Evolutionary conservation across 2,329 filamentous ascomycete species (phyloP).

Genomic region (Colletotrichum paranaense): DNA sequence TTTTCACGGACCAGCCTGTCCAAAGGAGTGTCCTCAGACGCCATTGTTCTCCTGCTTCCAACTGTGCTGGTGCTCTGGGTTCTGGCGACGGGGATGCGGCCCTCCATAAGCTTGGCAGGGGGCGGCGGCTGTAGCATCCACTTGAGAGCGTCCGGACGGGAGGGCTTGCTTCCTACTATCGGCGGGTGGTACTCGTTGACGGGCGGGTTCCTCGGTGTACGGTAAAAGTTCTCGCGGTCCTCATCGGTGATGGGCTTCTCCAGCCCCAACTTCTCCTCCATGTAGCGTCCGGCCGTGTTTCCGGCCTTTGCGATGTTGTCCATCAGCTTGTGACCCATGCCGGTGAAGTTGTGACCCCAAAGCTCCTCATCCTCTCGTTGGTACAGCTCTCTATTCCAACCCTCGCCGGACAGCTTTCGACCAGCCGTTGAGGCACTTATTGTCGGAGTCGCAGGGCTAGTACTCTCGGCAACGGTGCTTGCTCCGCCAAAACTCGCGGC

Average conservation of each 20-base stretch:
- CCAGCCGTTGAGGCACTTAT: slow-evolving; percentile 62
- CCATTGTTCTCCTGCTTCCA: slow-evolving; percentile 57
- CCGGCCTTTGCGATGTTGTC: slow-evolving; percentile 70
- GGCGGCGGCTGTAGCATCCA: slow-evolving; percentile 97
- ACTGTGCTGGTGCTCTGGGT: slow-evolving; percentile 69
- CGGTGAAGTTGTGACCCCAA: slow-evolving; percentile 74
- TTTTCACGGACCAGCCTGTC: slow-evolving; percentile 57
- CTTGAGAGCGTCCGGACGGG: slow-evolving; percentile 75
- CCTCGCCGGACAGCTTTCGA: slow-evolving; percentile 59
- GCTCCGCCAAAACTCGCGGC: slow-evolving; percentile 50
- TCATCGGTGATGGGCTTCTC: slow-evolving; percentile 63
- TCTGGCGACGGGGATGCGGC: slow-evolving; percentile 77
- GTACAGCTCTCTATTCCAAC: slow-evolving; percentile 83
- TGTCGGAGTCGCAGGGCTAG: slow-evolving; percentile 52
- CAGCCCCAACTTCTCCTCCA: slow-evolving; percentile 64
- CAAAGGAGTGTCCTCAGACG: slow-evolving; percentile 54
- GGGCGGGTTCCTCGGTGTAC: slow-evolving; percentile 72
- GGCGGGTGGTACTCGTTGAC: slow-evolving; percentile 90
- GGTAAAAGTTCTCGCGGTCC: slow-evolving; percentile 69
- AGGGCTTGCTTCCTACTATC: slow-evolving; percentile 80
- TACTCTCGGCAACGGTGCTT: slow-evolving; percentile 50
- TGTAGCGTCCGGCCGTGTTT: slow-evolving; percentile 63
- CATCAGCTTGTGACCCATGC: slow-evolving; percentile 66
- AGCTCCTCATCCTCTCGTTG: slow-evolving; percentile 90
- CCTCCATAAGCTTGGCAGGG: slow-evolving; percentile 90